Conservation (phyloP, 2,329 filamentous ascomycete genomes). For the Pseudogymnoascus sp. region DNA sequence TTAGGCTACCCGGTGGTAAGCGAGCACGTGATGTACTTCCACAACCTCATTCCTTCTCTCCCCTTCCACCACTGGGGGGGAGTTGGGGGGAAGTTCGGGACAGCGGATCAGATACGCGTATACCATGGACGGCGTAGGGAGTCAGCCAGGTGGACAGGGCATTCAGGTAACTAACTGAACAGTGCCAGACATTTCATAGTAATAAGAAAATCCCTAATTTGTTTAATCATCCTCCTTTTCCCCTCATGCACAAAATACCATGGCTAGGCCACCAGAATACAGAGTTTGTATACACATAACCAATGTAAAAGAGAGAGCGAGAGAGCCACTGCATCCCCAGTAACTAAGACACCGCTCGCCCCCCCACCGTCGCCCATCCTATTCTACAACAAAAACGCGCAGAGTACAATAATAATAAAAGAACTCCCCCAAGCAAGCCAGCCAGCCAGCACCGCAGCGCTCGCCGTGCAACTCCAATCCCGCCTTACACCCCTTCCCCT, state of each 20-base stretch:
- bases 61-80: neutral
- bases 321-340: neutral
- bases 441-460: neutral
- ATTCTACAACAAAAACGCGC: neutral
- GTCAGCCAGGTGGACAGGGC: no score
- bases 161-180: no score
- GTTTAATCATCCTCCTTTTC: neutral
- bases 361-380: neutral
- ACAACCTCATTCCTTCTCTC: neutral
- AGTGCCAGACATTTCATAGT: no score
- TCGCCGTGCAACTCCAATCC: conserved; percentile 2
- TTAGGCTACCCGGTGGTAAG: neutral
- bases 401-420: neutral
- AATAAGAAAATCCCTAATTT: neutral
- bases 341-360: neutral
- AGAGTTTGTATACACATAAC: neutral
- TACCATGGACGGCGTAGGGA: no score
- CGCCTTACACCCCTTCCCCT: neutral
- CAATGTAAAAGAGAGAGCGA: neutral
- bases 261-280: neutral
- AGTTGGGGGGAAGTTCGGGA: neutral
- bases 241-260: neutral
- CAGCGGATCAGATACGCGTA: no score
- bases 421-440: neutral
- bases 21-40: neutral